These are phyloP conservation scores for Amanita bisporigera DNA, from an alignment of 1,284 basidiomycete species.

Conservation along the genomic window DNA sequence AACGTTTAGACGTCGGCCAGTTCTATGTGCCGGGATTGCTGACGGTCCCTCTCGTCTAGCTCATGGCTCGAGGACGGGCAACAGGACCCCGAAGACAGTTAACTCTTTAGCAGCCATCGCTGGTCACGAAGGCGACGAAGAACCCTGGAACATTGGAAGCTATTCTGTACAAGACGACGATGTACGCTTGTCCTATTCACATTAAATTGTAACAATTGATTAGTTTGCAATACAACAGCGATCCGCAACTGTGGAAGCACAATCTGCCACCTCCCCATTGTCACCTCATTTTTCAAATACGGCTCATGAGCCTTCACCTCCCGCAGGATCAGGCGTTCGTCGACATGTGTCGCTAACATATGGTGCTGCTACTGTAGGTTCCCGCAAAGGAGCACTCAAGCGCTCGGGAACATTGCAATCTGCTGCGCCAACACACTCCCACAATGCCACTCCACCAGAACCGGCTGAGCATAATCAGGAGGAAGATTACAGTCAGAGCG, in stretches of 20 bases:
- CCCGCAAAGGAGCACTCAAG: slow-evolving; percentile 56
- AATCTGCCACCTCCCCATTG: slow-evolving; percentile 57
- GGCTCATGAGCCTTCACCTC: slow-evolving; percentile 65
- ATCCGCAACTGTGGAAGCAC: slow-evolving; percentile 47
- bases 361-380: slow-evolving; percentile 56
- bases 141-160: slow-evolving; percentile 75
- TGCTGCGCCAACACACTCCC: slow-evolving; percentile 46
- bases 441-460: slow-evolving; percentile 47
- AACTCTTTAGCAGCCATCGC: slow-evolving; percentile 82
- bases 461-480: slow-evolving; percentile 56
- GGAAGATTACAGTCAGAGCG: slow-evolving; percentile 61
- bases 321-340: slow-evolving; percentile 69
- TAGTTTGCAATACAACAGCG: slow-evolving; percentile 25
- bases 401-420: slow-evolving; percentile 78
- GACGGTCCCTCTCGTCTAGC: slow-evolving; percentile 27
- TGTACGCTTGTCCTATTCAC: slow-evolving; percentile 44
- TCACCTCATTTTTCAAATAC: slow-evolving; percentile 60
- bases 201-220: slow-evolving; percentile 1
- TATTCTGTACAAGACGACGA: slow-evolving; percentile 66
- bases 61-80: slow-evolving; percentile 56
- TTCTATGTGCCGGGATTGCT: slow-evolving; percentile 12
- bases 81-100: slow-evolving; percentile 70
- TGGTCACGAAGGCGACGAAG: slow-evolving; percentile 83
- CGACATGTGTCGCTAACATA: slow-evolving; percentile 81
- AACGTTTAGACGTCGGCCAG: slow-evolving; percentile 10